Conservation (phyloP, 2,329 filamentous ascomycete species). For the Pseudocercospora vitis region DNA sequence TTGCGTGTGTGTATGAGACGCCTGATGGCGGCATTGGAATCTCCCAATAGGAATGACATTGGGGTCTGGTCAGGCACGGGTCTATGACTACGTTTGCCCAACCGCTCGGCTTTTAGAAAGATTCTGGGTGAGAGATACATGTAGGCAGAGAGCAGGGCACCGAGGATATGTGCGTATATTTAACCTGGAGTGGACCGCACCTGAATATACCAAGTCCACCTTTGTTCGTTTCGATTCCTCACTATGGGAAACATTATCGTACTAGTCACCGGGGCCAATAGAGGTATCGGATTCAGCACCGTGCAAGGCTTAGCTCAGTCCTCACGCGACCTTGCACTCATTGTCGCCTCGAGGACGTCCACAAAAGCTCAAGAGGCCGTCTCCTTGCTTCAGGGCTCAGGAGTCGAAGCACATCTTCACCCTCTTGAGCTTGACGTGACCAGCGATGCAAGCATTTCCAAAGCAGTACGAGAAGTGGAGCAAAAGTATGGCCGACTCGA, state of each 20-base stretch:
- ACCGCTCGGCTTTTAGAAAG: too few relatives aligned
- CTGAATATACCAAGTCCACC: too few relatives aligned
- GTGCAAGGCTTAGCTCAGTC: slow-evolving; percentile 27
- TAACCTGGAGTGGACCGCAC: too few relatives aligned
- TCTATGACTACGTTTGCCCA: too few relatives aligned
- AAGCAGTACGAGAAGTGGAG: slow-evolving; percentile 25
- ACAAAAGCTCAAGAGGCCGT: slow-evolving; percentile 34
- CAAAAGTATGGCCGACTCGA: slow-evolving; percentile 34
- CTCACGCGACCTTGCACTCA: slow-evolving; percentile 30
- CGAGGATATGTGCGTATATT: too few relatives aligned
- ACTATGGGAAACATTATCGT: slow-evolving; percentile 16
- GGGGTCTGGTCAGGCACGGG: too few relatives aligned
- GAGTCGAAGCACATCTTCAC: slow-evolving; percentile 27
- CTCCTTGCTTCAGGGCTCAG: slow-evolving; percentile 25
- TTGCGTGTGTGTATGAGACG: not conserved
- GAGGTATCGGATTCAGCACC: slow-evolving; percentile 29
- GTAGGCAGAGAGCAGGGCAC: too few relatives aligned
- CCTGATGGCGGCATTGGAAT: not conserved
- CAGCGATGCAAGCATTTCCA: slow-evolving; percentile 31
- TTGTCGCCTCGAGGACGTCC: slow-evolving; percentile 35
- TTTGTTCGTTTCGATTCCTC: not conserved
- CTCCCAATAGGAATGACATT: too few relatives aligned
- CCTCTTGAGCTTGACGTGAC: slow-evolving; percentile 35
- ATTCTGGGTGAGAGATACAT: too few relatives aligned
- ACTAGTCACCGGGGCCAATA: slow-evolving; percentile 28